phyloP scores from a whole-genome alignment of 2,329 filamentous ascomycete species.

The Aspergillus novoparasiticus region DNA sequence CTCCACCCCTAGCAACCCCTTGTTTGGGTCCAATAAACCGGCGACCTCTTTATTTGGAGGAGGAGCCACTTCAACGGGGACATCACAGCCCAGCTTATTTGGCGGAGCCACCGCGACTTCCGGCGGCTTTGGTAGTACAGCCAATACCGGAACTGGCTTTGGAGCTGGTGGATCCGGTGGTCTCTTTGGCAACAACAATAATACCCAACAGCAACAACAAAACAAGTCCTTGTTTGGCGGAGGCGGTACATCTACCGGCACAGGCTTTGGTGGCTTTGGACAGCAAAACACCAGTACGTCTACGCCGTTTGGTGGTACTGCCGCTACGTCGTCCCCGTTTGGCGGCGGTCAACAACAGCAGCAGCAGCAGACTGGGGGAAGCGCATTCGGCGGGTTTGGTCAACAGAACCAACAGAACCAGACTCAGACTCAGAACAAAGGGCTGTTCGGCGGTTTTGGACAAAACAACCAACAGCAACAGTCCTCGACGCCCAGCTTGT shows the following conservation, averaged over 20 bases:
- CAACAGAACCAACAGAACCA: slow-evolving; percentile 41
- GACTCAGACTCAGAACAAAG: slow-evolving; percentile 38
- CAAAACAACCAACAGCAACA: slow-evolving; percentile 47
- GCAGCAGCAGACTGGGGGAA: slow-evolving; percentile 24
- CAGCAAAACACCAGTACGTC: slow-evolving; percentile 40
- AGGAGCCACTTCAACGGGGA: slow-evolving; percentile 23
- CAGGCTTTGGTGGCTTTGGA: slow-evolving; percentile 42
- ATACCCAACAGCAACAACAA: slow-evolving; percentile 36
- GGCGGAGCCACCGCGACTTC: slow-evolving; percentile 41
- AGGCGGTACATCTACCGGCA: slow-evolving; percentile 31
- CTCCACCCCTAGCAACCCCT: slow-evolving; percentile 34
- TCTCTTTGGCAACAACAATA: slow-evolving; percentile 45
- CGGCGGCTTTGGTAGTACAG: slow-evolving; percentile 32
- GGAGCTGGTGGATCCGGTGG: slow-evolving; percentile 33
- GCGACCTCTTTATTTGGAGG: slow-evolving; percentile 42
- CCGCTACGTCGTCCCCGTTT: slow-evolving; percentile 47
- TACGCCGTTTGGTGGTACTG: slow-evolving; percentile 44
- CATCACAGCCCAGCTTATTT: slow-evolving; percentile 43
- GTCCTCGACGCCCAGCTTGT: slow-evolving; percentile 47
- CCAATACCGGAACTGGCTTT: slow-evolving; percentile 32
- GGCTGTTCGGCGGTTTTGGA: slow-evolving; percentile 44
- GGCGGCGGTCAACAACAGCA: slow-evolving; percentile 35
- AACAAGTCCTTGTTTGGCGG: slow-evolving; percentile 41
- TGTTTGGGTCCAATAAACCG: slow-evolving; percentile 50
- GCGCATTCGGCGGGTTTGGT: slow-evolving; percentile 49